Percentiles rank a stretch among this genome's conserved stretches.
These are phyloP conservation scores for Termitomyces sp. DNA, from an alignment of 768 basidiomycete genomes.

Conservation along the genomic window DNA sequence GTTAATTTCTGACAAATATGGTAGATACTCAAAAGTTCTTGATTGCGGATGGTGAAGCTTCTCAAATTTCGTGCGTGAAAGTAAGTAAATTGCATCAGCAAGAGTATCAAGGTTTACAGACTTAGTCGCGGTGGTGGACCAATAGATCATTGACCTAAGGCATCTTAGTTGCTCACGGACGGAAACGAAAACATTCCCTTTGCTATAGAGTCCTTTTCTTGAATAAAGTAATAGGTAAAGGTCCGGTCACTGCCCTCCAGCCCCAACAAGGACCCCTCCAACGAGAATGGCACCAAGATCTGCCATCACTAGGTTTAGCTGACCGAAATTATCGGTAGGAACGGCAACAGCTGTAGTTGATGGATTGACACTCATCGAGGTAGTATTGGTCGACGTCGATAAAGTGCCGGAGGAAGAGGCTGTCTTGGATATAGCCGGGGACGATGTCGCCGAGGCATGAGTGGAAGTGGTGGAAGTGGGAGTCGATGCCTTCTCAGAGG, in stretches of 20 bases:
- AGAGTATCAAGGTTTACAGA: too few species aligned
- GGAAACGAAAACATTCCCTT: too few species aligned
- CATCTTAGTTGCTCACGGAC: too few species aligned
- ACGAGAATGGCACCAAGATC: constrained; percentile 9
- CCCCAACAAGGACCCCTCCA: constrained; percentile 8
- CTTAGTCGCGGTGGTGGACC: too few species aligned
- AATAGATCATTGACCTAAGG: too few species aligned
- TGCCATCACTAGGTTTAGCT: constrained; percentile 7
- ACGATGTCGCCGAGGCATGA: constrained; percentile 3
- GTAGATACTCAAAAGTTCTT: too few species aligned
- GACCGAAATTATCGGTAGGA: constrained; percentile 14
- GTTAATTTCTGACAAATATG: too few species aligned
- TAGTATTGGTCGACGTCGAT: neutral
- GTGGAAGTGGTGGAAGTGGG: neutral
- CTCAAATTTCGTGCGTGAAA: too few species aligned
- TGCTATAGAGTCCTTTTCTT: too few species aligned
- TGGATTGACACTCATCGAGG: constrained; percentile 2
- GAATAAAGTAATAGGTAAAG: neutral
- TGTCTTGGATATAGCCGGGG: neutral
- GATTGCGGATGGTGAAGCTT: too few species aligned
- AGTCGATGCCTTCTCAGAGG: constrained; percentile 7
- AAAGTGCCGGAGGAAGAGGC: neutral
- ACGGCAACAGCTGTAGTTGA: constrained; percentile 1
- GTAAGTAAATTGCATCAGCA: too few species aligned
- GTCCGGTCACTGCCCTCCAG: neutral